phyloP scores from a whole-genome alignment of 2,329 filamentous ascomycete species.

The Thielaviopsis populi region DNA sequence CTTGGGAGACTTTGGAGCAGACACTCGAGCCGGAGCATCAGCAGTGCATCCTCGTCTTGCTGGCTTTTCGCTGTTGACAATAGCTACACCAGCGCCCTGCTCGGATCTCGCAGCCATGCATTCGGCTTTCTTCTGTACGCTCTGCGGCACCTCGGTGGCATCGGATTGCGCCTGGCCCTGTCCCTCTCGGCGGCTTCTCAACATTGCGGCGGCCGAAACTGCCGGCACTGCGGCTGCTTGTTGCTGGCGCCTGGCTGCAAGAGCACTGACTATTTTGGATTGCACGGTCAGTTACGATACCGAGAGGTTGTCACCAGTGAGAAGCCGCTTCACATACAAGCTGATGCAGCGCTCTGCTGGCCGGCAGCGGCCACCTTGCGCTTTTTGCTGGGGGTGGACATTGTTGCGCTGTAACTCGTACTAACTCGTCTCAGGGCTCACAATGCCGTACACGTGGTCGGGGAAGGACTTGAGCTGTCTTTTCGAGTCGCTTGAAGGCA shows the following conservation, averaged over 20 bases:
- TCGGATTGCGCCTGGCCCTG: background rate
- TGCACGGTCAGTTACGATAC: background rate
- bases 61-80: background rate
- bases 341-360: conserved; percentile 7
- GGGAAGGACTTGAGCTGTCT: background rate
- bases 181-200: background rate
- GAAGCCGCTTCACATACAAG: conserved; percentile 8
- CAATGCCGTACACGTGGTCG: background rate
- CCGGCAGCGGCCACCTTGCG: conserved; percentile 5
- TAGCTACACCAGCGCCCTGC: background rate
- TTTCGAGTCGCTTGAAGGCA: no score
- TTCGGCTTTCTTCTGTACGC: background rate
- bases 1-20: background rate
- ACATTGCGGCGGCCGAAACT: conserved; percentile 8
- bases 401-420: background rate
- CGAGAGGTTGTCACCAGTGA: background rate
- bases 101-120: background rate
- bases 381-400: conserved; percentile 12
- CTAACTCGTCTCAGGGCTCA: background rate
- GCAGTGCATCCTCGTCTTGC: background rate
- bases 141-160: background rate
- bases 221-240: conserved; percentile 4
- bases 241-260: conserved; percentile 11
- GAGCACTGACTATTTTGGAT: conserved; percentile 12
- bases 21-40: background rate